Percentiles rank a stretch among this genome's conserved stretches.
Evolutionary conservation across 2,329 filamentous ascomycete genomes (phyloP).

Genomic region (Penicillium sp.): DNA sequence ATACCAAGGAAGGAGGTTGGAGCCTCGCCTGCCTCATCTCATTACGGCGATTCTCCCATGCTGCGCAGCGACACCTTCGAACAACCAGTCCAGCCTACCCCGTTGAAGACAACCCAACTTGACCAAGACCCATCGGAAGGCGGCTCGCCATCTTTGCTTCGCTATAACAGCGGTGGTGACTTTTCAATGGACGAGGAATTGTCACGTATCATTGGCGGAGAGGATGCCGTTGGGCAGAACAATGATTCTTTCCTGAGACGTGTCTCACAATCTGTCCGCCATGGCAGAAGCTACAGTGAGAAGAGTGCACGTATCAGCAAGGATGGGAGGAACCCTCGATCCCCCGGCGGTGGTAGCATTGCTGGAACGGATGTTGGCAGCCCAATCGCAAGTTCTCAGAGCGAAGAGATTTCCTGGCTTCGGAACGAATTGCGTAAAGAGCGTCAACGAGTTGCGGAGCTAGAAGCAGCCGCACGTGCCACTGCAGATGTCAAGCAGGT

Average conservation of each 20-base stretch:
- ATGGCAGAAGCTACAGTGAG: slow-evolving; percentile 85
- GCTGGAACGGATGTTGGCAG: slow-evolving; percentile 68
- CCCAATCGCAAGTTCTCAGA: slow-evolving; percentile 62
- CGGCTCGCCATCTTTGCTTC: slow-evolving; percentile 67
- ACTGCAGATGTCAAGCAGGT: slow-evolving; percentile 69
- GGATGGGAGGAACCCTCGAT: slow-evolving; percentile 71
- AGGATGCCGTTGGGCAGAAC: slow-evolving; percentile 56
- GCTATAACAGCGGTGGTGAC: slow-evolving; percentile 77
- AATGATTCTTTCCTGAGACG: slow-evolving; percentile 80
- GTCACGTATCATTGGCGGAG: slow-evolving; percentile 79
- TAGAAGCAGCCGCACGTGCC: slow-evolving; percentile 62
- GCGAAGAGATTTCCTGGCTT: slow-evolving; percentile 67
- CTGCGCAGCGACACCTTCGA: slow-evolving; percentile 32
- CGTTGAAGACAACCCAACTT: slow-evolving; percentile 46
- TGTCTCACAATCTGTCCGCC: slow-evolving; percentile 90
- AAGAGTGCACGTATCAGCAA: slow-evolving; percentile 58
- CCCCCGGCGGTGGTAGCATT: slow-evolving; percentile 58
- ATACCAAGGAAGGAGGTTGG: slow-evolving; percentile 67
- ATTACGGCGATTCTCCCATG: slow-evolving; percentile 42
- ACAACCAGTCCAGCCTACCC: slow-evolving; percentile 37
- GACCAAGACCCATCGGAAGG: slow-evolving; percentile 42
- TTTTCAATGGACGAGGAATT: slow-evolving; percentile 97
- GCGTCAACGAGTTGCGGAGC: slow-evolving; percentile 81
- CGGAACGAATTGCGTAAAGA: slow-evolving; percentile 76
- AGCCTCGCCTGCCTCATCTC: slow-evolving; percentile 34